These are phyloP conservation scores for Paraphaeosphaeria sporulosa DNA, from an alignment of 2,329 filamentous ascomycete species.

Conservation along the genomic window DNA sequence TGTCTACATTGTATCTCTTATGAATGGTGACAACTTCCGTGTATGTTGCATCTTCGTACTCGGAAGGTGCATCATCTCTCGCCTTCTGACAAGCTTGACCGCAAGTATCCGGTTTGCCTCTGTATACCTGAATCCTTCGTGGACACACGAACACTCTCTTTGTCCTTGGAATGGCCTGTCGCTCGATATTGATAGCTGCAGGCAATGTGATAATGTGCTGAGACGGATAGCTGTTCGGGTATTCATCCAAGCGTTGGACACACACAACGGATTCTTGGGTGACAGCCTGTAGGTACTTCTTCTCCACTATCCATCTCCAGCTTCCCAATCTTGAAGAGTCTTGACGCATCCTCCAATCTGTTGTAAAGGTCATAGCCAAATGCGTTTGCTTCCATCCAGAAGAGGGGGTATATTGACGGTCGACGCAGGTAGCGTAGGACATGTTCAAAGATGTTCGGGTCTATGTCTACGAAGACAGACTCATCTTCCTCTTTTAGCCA, in stretches of 20 bases:
- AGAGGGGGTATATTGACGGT: slow-evolving; percentile 28
- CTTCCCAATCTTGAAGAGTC: slow-evolving; percentile 36
- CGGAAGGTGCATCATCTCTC: neutral
- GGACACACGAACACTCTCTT: neutral
- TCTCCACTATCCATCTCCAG: slow-evolving; percentile 39
- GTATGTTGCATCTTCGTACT: neutral
- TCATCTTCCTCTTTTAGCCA: slow-evolving; percentile 23
- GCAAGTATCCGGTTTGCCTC: neutral
- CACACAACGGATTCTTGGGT: neutral
- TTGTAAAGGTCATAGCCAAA: slow-evolving; percentile 43
- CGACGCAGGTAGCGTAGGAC: slow-evolving; percentile 20
- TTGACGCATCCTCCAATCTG: slow-evolving; percentile 38
- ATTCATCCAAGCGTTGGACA: neutral
- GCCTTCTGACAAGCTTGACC: neutral
- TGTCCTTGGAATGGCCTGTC: neutral
- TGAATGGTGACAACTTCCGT: neutral
- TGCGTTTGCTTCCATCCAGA: slow-evolving; percentile 35
- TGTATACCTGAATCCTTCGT: neutral
- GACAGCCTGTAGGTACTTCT: slow-evolving; percentile 17
- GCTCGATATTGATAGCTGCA: neutral
- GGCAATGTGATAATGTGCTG: too few species aligned
- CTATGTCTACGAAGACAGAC: slow-evolving; percentile 47
- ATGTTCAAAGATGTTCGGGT: slow-evolving; percentile 39
- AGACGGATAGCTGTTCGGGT: neutral
- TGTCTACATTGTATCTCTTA: neutral